phyloP scores from a whole-genome alignment of 2,329 filamentous ascomycete genomes.

The Cladorrhinum sp. region DNA sequence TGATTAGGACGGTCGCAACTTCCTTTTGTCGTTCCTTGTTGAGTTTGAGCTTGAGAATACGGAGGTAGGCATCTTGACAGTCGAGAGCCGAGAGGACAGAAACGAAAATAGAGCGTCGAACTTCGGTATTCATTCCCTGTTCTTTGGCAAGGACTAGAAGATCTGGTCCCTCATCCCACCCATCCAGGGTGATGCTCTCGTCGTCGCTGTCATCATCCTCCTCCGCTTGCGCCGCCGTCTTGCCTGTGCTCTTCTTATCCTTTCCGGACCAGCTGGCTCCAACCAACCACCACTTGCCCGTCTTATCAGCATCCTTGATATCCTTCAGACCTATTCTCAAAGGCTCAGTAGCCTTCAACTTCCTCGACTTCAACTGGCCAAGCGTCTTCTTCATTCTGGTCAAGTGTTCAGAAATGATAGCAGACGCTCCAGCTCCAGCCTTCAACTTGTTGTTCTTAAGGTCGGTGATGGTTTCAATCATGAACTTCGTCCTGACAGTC shows the following conservation, averaged over 20 bases:
- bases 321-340: slow-evolving; percentile 79
- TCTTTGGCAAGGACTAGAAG: slow-evolving; percentile 70
- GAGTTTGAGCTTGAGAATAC: slow-evolving; percentile 76
- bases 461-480: slow-evolving; percentile 94
- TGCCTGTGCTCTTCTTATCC: slow-evolving; percentile 9
- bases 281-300: slow-evolving; percentile 97
- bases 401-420: slow-evolving; percentile 75
- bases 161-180: slow-evolving; percentile 59
- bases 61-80: slow-evolving; percentile 76
- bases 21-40: slow-evolving; percentile 85
- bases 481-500: slow-evolving; percentile 89
- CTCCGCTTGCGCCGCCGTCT: neutral
- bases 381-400: slow-evolving; percentile 86
- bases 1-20: slow-evolving; percentile 81
- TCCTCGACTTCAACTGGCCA: slow-evolving; percentile 67
- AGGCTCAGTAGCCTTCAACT: slow-evolving; percentile 72
- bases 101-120: slow-evolving; percentile 88
- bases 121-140: slow-evolving; percentile 82
- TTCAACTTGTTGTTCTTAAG: slow-evolving; percentile 93
- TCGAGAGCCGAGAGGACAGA: slow-evolving; percentile 83
- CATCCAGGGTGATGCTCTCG: slow-evolving; percentile 27
- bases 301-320: slow-evolving; percentile 77
- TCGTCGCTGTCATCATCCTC: slow-evolving; percentile 34
- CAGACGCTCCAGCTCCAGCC: slow-evolving; percentile 66
- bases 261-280: slow-evolving; percentile 80